Conservation (phyloP, 2,329 filamentous ascomycete genomes). For the Alternaria consortialis region DNA sequence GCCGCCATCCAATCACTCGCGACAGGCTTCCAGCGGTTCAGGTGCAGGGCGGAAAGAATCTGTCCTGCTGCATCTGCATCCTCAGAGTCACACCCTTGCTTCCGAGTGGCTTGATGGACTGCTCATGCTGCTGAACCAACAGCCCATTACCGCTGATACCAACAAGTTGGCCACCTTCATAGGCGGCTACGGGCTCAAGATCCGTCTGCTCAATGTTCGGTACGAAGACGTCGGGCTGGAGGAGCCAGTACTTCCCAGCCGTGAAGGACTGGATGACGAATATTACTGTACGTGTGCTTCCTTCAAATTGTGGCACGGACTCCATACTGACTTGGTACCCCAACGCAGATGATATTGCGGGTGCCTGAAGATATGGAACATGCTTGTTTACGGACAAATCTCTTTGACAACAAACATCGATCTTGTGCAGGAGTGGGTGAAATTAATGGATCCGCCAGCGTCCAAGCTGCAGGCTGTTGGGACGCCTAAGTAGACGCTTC, state of each 20-base stretch:
- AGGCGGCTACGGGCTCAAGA: constrained; percentile 90
- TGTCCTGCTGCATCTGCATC: constrained; percentile 82
- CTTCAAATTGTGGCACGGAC: constrained; percentile 21
- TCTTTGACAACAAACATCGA: constrained; percentile 9
- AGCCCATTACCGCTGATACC: constrained; percentile 96
- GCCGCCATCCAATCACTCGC: constrained; percentile 43
- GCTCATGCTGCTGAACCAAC: constrained; percentile 92
- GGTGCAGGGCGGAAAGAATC: constrained; percentile 65
- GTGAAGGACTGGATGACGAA: constrained; percentile 88
- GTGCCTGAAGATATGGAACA: constrained; percentile 7
- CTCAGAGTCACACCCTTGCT: constrained; percentile 80
- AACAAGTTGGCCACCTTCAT: constrained; percentile 88
- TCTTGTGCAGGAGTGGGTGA: constrained; percentile 6
- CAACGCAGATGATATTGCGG: constrained; percentile 18
- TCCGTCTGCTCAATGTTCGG: constrained; percentile 87
- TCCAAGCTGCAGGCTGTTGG: constrained; percentile 10
- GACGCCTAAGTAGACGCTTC: constrained; percentile 11
- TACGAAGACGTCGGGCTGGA: constrained; percentile 80
- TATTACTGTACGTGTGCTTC: constrained; percentile 78
- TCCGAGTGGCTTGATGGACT: constrained; percentile 97
- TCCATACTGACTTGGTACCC: constrained; percentile 4
- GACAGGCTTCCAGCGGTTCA: constrained; percentile 43
- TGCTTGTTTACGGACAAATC: not conserved
- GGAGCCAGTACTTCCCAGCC: constrained; percentile 77
- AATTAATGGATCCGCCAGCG: constrained; percentile 3